phyloP scores from a whole-genome alignment of 78 protist genomes.

The Polysphondylium violaceum region DNA sequence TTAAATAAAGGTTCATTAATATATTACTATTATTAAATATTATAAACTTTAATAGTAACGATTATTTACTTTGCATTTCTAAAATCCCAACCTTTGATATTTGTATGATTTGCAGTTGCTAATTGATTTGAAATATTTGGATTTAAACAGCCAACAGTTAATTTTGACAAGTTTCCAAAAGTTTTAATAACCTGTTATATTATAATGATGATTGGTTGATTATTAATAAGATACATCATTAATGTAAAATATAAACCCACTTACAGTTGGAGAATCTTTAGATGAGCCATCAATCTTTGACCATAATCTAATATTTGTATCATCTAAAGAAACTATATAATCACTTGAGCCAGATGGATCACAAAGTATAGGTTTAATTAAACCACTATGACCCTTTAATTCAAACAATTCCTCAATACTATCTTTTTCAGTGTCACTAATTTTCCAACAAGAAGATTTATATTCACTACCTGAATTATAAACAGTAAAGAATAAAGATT shows the following conservation, averaged over 20 bases:
- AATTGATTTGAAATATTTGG: conserved; percentile 68
- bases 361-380: conserved; percentile 63
- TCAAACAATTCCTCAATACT: conserved; percentile 41
- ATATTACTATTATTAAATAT: not conserved
- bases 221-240: no score
- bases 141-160: conserved; percentile 61
- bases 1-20: no score
- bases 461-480: conserved; percentile 51
- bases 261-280: conserved; percentile 18
- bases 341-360: conserved; percentile 80
- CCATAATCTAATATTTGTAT: conserved; percentile 54
- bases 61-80: conserved; percentile 58
- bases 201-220: not conserved
- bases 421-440: conserved; percentile 7
- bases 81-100: conserved; percentile 80
- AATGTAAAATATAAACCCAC: conserved; percentile 1
- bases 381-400: conserved; percentile 61
- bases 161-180: conserved; percentile 49
- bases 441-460: conserved; percentile 64
- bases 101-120: conserved; percentile 73
- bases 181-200: conserved; percentile 14
- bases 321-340: conserved; percentile 59
- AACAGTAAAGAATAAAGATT: conserved; percentile 59
- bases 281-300: not conserved
- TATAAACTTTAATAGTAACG: not conserved